Evolutionary conservation across 257 asterid species (phyloP).

Genomic region (Salvia rosmarinus): DNA sequence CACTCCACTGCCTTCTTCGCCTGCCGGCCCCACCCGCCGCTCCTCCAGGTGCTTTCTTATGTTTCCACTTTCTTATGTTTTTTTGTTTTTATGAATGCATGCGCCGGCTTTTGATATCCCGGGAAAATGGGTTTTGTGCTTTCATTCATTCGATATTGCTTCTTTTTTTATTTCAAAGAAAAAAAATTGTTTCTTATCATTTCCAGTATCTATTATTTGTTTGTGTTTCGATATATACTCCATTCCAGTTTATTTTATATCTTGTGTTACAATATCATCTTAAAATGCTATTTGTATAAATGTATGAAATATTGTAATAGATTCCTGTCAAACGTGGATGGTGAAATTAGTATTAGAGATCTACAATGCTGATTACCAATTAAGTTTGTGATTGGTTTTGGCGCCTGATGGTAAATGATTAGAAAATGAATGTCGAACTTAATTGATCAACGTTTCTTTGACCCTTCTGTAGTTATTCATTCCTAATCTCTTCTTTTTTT

Average conservation of each 20-base stretch:
- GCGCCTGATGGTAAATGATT: slow-evolving; percentile 2
- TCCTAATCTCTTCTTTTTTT: slow-evolving; percentile 18
- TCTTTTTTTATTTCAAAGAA: neutral
- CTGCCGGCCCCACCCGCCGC: slow-evolving; percentile 71
- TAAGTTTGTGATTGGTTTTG: neutral
- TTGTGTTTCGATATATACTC: neutral
- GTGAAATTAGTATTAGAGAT: neutral
- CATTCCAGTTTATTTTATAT: too few relatives aligned
- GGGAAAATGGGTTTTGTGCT: slow-evolving; percentile 8
- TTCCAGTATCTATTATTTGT: neutral
- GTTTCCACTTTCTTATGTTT: neutral
- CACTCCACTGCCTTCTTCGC: slow-evolving; percentile 45
- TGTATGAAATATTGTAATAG: neutral
- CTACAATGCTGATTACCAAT: neutral
- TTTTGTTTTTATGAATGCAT: neutral
- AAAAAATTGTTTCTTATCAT: neutral
- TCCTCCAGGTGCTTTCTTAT: slow-evolving; percentile 65
- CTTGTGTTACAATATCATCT: too few relatives aligned
- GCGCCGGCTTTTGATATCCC: slow-evolving; percentile 25
- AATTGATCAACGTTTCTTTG: neutral
- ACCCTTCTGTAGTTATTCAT: slow-evolving; percentile 11
- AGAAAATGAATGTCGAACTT: neutral
- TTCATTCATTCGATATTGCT: neutral
- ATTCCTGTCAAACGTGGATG: neutral
- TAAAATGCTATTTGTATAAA: neutral